phyloP scores from a whole-genome alignment of 2,329 filamentous ascomycete genomes.

The Cytospora piceicola region DNA sequence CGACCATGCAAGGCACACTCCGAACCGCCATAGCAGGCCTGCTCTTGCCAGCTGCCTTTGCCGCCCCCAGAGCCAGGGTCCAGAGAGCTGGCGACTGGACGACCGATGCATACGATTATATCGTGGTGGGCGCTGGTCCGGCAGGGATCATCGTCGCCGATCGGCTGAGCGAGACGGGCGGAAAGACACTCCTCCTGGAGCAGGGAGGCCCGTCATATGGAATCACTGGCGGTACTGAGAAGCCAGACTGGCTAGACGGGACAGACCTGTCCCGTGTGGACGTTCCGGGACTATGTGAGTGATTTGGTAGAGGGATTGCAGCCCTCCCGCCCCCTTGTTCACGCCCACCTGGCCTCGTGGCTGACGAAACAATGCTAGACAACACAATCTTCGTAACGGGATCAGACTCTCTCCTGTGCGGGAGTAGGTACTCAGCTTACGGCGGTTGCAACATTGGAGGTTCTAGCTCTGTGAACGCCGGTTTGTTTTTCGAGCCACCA shows the following conservation, averaged over 20 bases:
- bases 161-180: conserved; percentile 61
- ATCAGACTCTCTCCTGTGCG: conserved; percentile 45
- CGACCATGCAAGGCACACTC: conserved; percentile 6
- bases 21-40: conserved; percentile 10
- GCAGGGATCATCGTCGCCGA: conserved; percentile 63
- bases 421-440: conserved; percentile 46
- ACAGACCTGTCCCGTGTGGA: conserved; percentile 66
- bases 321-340: background rate
- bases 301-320: background rate
- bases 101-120: conserved; percentile 57
- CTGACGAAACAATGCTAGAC: conserved; percentile 39
- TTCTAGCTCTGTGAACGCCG: conserved; percentile 57
- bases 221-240: conserved; percentile 61
- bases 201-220: conserved; percentile 61
- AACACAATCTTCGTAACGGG: conserved; percentile 52
- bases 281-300: conserved; percentile 66
- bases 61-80: conserved; percentile 5
- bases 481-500: conserved; percentile 57
- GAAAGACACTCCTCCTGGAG: conserved; percentile 62
- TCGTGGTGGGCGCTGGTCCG: conserved; percentile 63
- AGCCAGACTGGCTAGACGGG: conserved; percentile 60
- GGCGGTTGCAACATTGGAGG: conserved; percentile 57
- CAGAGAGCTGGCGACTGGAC: conserved; percentile 21
- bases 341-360: background rate
- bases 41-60: conserved; percentile 5